Percentiles rank a stretch among this genome's conserved stretches.
Conservation (phyloP, 2,329 filamentous ascomycete genomes). For the Talaromyces sp. region DNA sequence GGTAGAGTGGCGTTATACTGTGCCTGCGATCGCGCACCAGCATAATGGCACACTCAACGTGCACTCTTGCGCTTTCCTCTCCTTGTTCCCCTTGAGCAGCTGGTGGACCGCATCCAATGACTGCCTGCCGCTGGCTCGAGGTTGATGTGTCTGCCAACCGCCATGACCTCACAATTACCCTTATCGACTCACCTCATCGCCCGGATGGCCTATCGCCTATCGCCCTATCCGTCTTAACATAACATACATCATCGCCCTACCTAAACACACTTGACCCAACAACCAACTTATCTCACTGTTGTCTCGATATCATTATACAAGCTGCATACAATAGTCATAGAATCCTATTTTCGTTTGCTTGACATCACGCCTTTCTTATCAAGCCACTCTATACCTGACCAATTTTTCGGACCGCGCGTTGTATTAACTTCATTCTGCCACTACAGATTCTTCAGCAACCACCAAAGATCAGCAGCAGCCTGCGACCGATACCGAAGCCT, state of each 20-base stretch:
- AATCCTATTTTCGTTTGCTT: background rate
- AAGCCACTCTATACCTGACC: background rate
- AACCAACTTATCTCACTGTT: background rate
- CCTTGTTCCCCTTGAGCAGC: slow-evolving; percentile 24
- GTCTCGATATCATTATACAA: background rate
- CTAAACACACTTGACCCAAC: background rate
- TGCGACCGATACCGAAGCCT: slow-evolving; percentile 25
- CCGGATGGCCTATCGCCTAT: slow-evolving; percentile 24
- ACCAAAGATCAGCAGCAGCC: slow-evolving; percentile 36
- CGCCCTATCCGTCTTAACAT: background rate
- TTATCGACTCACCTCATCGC: slow-evolving; percentile 15
- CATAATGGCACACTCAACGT: background rate
- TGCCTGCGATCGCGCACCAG: background rate
- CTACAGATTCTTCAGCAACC: slow-evolving; percentile 20
- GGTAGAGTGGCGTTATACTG: background rate
- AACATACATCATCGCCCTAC: background rate
- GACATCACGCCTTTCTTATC: background rate
- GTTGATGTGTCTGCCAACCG: slow-evolving; percentile 1
- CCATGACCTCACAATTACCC: slow-evolving; percentile 22
- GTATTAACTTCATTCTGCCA: slow-evolving; percentile 3
- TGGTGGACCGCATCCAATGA: slow-evolving; percentile 32
- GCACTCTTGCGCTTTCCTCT: slow-evolving; percentile 15
- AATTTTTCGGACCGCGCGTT: background rate
- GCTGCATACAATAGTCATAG: background rate
- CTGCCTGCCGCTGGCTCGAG: slow-evolving; percentile 19